Base-by-base conservation (phyloP, 805 yeast species). In the Isabelozyma gotoi region DNA sequence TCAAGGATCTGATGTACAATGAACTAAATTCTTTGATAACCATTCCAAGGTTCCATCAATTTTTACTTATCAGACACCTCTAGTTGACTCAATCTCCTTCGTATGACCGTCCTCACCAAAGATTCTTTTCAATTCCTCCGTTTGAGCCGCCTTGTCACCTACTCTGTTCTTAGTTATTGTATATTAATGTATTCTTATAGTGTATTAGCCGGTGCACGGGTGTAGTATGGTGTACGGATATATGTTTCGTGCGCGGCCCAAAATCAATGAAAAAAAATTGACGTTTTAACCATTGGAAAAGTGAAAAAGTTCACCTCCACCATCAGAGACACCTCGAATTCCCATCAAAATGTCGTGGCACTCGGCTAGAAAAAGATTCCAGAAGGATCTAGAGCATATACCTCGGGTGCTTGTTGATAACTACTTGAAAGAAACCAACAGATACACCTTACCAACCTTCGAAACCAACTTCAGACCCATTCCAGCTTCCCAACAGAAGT, bases 371-470 rank as follows among this genome's bases (percentile, higher is more conserved):
- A 66, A 63, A 49, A 58, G 76, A 43, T 59, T 65, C 53, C 66
- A 60, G 52, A 60, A 60, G 49, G 69, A 68, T 49, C 44, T 69
- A 24, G 68, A 63, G 27, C 54, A 55, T 42, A 57, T 62, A 24
- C 67, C 73, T 12, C 52, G 57, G 34, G 61, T 54, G 24, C 58
- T 66, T 39, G 62, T 70, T 35, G 64, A 60, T 38, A 52, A 50
- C 16, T 53, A 54, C 29, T 46, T 49, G 41, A 48, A 56, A 32
- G 46, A 38, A 48, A 50, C 39, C 39, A 59, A 56, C 44, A 51
- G 49, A 50, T 61, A 54, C 38, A 53, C 61, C 12, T 60, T 70
- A 47, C 76, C 76, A 3, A 65, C 71, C 2, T 64, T 68, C 39
- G 67, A 64, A 39, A 44, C 48, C 16, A 49, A 52, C 21, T 38